Evolutionary conservation across 2,329 filamentous ascomycete genomes (phyloP), one percentile per base, ranked within the genome.

Genomic region (Neopestalotiopsis clavispora): DNA sequence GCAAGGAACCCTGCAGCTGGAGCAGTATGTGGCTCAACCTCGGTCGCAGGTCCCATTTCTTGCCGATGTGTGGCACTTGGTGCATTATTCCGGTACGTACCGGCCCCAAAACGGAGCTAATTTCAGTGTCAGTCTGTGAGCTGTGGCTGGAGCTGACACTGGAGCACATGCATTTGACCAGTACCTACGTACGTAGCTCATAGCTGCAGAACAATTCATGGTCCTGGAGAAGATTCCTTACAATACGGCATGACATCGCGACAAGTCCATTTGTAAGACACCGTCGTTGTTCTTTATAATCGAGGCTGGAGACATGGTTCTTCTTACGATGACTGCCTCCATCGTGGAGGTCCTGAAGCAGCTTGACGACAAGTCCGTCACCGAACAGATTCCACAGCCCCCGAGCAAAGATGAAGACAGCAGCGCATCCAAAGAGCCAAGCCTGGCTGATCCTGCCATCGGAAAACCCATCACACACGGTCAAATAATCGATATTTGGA

Each of bases 251-350:
- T 28, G 23, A 1, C 1, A 28, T 28, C 23, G 23, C 23, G 23
- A 28, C 23, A 28, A 28, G 23, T 28, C 3, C 23, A 4, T 28
- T 28, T 3, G 23, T 28, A 28, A 28, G 4, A 28, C 23, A 28
- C 23, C 23, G 23, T 28, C 23, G 23, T 28, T 28, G 23, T 28
- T 28, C 7, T 49, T n/a, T 49, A 6, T n/a, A n/a, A 23, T 3
- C n/a, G 7, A 4, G 45, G n/a, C 45, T 52, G 32, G 34, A 68
- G 71, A 67, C 17, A 95, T 95, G 93, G 92, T 95, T 20, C 84
- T 92, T 58, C 88, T 96, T 57, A 93, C 90, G n/a, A 91, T 94
- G 85, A 95, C 92, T 4, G 79, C 87, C 74, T 83, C 87, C 73
- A 89, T 93, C 38, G 88, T 91, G 80, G 88, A 89, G 78, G 91